These are phyloP conservation scores for Microcyclospora pomicola DNA, from an alignment of 2,329 filamentous ascomycete species.

Conservation along the genomic window DNA sequence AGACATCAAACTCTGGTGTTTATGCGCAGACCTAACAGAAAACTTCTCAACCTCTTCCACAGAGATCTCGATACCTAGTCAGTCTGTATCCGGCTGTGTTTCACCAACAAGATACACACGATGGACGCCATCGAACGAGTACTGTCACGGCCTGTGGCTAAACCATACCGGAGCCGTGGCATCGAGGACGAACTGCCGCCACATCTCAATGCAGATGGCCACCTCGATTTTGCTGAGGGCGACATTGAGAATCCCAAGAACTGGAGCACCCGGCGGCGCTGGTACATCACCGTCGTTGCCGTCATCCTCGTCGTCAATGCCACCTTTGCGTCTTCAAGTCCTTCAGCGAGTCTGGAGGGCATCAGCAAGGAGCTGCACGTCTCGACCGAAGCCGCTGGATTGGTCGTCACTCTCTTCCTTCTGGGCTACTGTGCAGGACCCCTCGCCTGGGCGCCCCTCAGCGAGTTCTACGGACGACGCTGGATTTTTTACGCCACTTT, in stretches of 20 bases:
- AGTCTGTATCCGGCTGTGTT: too few species aligned
- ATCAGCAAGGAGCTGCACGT: constrained; percentile 35
- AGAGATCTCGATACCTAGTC: too few species aligned
- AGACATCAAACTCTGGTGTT: too few species aligned
- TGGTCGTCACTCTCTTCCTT: constrained; percentile 22
- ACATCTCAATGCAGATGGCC: constrained; percentile 36
- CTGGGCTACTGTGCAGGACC: constrained; percentile 46
- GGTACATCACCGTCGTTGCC: constrained; percentile 29
- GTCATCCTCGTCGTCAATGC: constrained; percentile 41
- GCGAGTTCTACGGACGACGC: constrained; percentile 49
- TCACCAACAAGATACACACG: neutral
- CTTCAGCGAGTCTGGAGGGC: constrained; percentile 25
- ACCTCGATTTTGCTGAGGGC: constrained; percentile 36
- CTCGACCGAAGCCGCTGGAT: constrained; percentile 28
- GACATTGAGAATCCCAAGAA: constrained; percentile 40
- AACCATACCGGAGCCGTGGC: constrained; percentile 36
- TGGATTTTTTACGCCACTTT: constrained; percentile 36
- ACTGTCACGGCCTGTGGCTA: constrained; percentile 38
- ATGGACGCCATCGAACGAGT: constrained; percentile 33
- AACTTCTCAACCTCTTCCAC: too few species aligned
- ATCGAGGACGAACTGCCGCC: constrained; percentile 25
- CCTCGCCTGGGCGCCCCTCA: constrained; percentile 50
- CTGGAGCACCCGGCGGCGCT: constrained; percentile 30
- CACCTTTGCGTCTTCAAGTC: constrained; percentile 38
- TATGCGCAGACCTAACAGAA: too few species aligned